Conservation (phyloP, 768 basidiomycete species). For the Phylloporus arenicola region DNA sequence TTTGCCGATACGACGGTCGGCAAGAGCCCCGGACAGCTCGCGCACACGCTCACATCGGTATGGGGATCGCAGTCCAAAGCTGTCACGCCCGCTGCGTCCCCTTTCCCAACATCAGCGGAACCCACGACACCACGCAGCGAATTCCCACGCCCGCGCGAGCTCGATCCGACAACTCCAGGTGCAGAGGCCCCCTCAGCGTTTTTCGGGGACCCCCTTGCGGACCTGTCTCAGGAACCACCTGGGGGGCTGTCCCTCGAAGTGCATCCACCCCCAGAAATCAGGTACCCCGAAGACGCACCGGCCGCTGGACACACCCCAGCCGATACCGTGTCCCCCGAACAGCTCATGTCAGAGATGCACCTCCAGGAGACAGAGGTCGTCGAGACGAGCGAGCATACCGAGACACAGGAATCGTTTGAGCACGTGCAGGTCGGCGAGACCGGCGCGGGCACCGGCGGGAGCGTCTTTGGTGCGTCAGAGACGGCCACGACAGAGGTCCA, state of each 20-base stretch:
- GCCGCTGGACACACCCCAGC: conserved; percentile 23
- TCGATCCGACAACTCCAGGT: neutral
- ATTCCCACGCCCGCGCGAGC: conserved; percentile 6
- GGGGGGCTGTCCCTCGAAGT: conserved; percentile 13
- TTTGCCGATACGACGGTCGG: conserved; percentile 34
- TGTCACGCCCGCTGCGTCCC: conserved; percentile 26
- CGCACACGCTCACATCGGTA: conserved; percentile 40
- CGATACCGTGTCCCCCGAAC: conserved; percentile 23
- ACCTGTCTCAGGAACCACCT: neutral
- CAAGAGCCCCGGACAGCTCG: conserved; percentile 36
- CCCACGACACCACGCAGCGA: conserved; percentile 18
- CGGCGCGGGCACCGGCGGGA: neutral
- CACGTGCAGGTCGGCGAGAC: neutral
- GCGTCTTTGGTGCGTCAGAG: neutral
- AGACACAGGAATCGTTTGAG: conserved; percentile 10
- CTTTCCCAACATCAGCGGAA: conserved; percentile 16
- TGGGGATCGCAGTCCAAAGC: conserved; percentile 40
- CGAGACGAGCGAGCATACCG: conserved; percentile 8
- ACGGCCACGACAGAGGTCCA: neutral
- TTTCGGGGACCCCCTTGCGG: neutral
- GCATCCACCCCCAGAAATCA: neutral
- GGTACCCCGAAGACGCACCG: neutral
- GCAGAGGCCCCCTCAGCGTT: conserved; percentile 7
- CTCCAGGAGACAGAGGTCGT: conserved; percentile 5
- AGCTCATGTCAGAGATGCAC: conserved; percentile 7